Conservation (phyloP, 805 yeast species). For the Candida pini region DNA sequence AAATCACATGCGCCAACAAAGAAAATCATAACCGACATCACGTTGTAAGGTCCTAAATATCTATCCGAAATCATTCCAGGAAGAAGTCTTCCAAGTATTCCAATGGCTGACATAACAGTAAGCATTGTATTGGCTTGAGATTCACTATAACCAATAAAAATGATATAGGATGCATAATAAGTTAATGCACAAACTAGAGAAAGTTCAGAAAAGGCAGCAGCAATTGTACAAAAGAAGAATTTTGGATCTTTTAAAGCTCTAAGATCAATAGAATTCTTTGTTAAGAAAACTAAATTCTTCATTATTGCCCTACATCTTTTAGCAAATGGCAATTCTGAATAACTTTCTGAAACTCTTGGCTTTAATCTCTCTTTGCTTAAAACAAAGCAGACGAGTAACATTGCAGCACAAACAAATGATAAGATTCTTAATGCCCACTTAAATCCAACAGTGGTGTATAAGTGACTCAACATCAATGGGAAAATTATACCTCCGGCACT, state of each 20-base stretch:
- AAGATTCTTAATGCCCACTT: constrained; percentile 55
- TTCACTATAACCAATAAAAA: constrained; percentile 36
- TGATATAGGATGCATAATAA: constrained; percentile 39
- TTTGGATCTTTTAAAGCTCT: constrained; percentile 32
- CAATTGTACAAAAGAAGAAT: constrained; percentile 33
- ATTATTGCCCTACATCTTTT: constrained; percentile 5
- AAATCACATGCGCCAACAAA: constrained; percentile 42
- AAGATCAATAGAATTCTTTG: constrained; percentile 23
- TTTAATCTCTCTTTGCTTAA: constrained; percentile 33
- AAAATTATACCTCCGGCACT: constrained; percentile 60
- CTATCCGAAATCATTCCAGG: constrained; percentile 53
- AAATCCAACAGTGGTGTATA: constrained; percentile 47
- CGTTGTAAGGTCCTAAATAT: constrained; percentile 48
- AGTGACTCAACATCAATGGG: constrained; percentile 45
- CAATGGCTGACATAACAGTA: constrained; percentile 42
- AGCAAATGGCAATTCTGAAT: constrained; percentile 3
- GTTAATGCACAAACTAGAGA: constrained; percentile 36
- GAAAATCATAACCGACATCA: constrained; percentile 43
- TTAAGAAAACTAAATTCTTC: constrained; percentile 10
- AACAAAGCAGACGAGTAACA: constrained; percentile 22
- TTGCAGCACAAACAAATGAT: constrained; percentile 26
- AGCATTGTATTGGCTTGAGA: constrained; percentile 37
- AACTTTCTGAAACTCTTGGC: constrained; percentile 7
- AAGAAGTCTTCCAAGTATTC: constrained; percentile 48
- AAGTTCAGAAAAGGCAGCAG: constrained; percentile 36